These are phyloP conservation scores for Tricladium varicosporioides DNA, from an alignment of 2,329 filamentous ascomycete species.

Conservation along the genomic window DNA sequence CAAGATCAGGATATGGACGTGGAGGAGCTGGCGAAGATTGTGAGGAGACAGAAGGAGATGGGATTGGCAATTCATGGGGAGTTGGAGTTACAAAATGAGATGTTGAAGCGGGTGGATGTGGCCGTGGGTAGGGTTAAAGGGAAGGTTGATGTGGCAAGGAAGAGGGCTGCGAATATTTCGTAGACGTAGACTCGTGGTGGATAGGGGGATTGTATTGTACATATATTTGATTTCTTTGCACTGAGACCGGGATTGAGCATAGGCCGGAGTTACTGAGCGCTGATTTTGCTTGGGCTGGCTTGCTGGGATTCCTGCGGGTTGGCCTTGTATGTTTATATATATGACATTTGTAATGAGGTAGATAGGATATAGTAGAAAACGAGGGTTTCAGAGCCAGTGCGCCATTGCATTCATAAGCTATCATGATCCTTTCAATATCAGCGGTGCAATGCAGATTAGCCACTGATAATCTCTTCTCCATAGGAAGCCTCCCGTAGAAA, in stretches of 20 bases:
- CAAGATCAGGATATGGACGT: conserved; percentile 72
- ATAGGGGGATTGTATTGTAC: neutral
- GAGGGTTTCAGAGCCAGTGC: too few species aligned
- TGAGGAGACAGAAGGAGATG: conserved; percentile 74
- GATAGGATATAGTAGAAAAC: too few species aligned
- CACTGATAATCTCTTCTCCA: too few species aligned
- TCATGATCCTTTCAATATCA: too few species aligned
- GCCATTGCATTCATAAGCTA: too few species aligned
- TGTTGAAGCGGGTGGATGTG: conserved; percentile 65
- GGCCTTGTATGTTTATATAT: too few species aligned
- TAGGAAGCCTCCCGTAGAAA: too few species aligned
- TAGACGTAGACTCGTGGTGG: conserved; percentile 7
- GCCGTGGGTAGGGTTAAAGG: conserved; percentile 63
- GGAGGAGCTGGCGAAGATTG: conserved; percentile 64
- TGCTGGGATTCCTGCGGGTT: neutral
- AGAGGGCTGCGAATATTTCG: conserved; percentile 63
- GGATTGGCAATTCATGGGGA: conserved; percentile 74
- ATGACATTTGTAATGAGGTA: too few species aligned
- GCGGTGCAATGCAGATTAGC: too few species aligned
- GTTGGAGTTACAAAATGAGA: conserved; percentile 66
- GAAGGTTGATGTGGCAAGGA: conserved; percentile 74
- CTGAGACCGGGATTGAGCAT: neutral
- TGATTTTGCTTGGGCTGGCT: conserved; percentile 7
- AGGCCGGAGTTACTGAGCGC: conserved; percentile 13
- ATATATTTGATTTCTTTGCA: neutral